A percentile compares a stretch with the other conserved stretches of the same genome.
Conservation (phyloP, 1,139 yeast species). For the Lodderomyces oxycetoniae region DNA sequence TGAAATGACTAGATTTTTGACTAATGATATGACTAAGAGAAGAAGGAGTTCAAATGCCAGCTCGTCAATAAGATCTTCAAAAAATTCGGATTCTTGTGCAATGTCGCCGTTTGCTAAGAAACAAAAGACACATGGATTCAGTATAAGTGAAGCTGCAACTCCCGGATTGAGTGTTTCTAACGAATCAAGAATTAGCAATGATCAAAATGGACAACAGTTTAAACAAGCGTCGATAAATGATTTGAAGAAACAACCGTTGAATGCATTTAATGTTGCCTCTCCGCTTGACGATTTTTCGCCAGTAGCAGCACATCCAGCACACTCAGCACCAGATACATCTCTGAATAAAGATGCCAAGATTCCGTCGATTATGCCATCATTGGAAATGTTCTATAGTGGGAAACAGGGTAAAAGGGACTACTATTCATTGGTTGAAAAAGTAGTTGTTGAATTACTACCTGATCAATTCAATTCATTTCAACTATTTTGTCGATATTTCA, state of each 20-base stretch:
- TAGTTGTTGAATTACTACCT: constrained; percentile 31
- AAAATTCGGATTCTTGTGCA: constrained; percentile 3
- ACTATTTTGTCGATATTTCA: constrained; percentile 35
- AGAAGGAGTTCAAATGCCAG: constrained; percentile 13
- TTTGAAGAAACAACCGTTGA: not conserved
- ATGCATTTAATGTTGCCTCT: constrained; percentile 3
- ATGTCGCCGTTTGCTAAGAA: constrained; percentile 6
- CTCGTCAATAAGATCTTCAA: constrained; percentile 5
- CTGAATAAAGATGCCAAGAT: constrained; percentile 10
- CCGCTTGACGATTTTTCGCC: constrained; percentile 11
- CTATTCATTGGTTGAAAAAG: constrained; percentile 27
- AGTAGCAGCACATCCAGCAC: not conserved
- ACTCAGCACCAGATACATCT: not conserved
- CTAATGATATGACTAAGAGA: constrained; percentile 18
- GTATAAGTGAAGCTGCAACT: constrained; percentile 1
- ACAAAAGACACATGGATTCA: not conserved
- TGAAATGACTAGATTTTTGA: constrained; percentile 31
- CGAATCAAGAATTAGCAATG: constrained; percentile 3
- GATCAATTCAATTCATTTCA: constrained; percentile 23
- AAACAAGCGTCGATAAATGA: constrained; percentile 1
- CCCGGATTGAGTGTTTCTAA: constrained; percentile 5
- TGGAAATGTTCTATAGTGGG: constrained; percentile 18
- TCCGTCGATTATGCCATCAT: constrained; percentile 17
- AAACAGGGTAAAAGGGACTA: constrained; percentile 20
- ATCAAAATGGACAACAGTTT: constrained; percentile 1